Conservation (phyloP, 1,284 basidiomycete genomes). For the Ustilago esculenta region DNA sequence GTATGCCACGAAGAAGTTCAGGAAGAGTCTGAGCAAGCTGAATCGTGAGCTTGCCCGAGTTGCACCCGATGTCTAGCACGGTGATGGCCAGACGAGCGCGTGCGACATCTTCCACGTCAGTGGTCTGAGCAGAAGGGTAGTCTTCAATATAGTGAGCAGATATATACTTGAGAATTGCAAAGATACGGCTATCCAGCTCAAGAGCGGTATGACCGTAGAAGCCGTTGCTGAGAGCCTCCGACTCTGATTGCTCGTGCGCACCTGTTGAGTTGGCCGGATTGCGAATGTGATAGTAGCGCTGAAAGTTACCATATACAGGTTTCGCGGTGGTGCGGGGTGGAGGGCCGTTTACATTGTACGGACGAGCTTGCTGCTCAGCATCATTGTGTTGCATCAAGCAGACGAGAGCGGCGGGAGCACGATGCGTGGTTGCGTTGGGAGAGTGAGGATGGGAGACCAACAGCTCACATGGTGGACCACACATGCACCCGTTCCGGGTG, state of each 20-base stretch:
- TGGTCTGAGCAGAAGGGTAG: neutral
- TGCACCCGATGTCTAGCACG: slow-evolving; percentile 43
- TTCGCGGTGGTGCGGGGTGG: neutral
- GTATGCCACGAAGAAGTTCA: neutral
- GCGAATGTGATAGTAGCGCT: slow-evolving; percentile 45
- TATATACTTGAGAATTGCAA: slow-evolving; percentile 19
- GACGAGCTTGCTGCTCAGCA: neutral
- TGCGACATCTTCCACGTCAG: too few relatives aligned
- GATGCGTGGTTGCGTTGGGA: too few relatives aligned
- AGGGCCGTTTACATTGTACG: neutral
- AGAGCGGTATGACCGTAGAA: slow-evolving; percentile 18
- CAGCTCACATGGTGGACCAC: too few relatives aligned
- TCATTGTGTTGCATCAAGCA: neutral
- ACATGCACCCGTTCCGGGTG: too few relatives aligned
- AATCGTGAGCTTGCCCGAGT: slow-evolving; percentile 34
- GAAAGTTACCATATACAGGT: slow-evolving; percentile 41
- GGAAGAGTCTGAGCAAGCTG: slow-evolving; percentile 29
- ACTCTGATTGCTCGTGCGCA: neutral
- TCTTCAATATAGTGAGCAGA: neutral
- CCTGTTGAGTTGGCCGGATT: slow-evolving; percentile 19
- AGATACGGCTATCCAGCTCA: slow-evolving; percentile 21
- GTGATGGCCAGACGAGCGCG: neutral
- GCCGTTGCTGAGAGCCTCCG: neutral
- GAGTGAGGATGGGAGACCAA: too few relatives aligned
- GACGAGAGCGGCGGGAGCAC: too few relatives aligned